phyloP scores from a whole-genome alignment of 495 filamentous ascomycete species.

The Choiromyces venosus region DNA sequence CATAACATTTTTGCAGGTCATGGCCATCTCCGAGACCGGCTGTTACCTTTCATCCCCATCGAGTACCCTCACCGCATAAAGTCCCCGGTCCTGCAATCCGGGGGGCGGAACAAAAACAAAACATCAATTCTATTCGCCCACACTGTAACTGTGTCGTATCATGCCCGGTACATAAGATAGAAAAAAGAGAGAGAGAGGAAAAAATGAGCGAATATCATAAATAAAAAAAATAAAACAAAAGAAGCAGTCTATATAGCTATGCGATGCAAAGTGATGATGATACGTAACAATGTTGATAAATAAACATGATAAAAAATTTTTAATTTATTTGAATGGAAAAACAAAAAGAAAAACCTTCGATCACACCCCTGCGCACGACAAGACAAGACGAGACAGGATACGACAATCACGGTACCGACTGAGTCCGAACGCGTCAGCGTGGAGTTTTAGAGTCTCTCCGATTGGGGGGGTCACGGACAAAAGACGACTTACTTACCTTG shows the following conservation, averaged over 20 bases:
- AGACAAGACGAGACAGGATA: neutral
- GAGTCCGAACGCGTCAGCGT: neutral
- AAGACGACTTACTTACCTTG: neutral
- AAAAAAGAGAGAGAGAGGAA: neutral
- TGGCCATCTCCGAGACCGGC: neutral
- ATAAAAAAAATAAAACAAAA: too few relatives aligned
- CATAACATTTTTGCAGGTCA: neutral
- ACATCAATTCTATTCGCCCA: neutral
- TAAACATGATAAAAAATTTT: too few relatives aligned
- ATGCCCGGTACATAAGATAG: neutral
- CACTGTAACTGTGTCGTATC: too few relatives aligned
- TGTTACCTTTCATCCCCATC: too few relatives aligned
- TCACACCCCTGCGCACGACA: too few relatives aligned
- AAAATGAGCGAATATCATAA: too few relatives aligned
- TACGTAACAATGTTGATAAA: too few relatives aligned
- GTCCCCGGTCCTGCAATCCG: neutral
- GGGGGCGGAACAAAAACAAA: neutral
- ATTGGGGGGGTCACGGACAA: neutral
- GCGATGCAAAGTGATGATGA: too few relatives aligned
- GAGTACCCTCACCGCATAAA: neutral
- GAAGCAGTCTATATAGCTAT: too few relatives aligned
- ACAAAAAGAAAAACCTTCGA: neutral
- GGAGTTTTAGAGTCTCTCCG: neutral
- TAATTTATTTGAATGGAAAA: neutral
- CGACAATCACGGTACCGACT: neutral